Evolutionary conservation across 2,329 filamentous ascomycete genomes (phyloP).

Genomic region (Pestalotiopsis sp.): DNA sequence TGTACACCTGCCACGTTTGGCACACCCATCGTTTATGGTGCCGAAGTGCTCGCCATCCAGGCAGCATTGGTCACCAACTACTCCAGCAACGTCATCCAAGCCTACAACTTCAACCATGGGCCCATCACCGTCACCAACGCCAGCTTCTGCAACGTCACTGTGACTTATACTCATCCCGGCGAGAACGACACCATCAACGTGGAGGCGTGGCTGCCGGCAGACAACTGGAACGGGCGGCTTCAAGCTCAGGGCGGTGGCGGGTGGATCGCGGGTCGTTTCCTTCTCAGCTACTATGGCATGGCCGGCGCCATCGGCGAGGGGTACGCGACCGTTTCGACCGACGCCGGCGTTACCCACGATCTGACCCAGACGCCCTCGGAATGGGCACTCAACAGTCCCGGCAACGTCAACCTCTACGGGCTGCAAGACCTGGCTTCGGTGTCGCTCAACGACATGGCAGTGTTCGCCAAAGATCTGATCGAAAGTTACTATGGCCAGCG

Average conservation of each 20-base stretch:
- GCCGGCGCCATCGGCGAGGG: slow-evolving; percentile 24
- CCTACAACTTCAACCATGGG: slow-evolving; percentile 4
- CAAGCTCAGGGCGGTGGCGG: slow-evolving; percentile 35
- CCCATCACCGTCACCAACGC: neutral
- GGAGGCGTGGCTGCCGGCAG: neutral
- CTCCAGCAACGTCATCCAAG: neutral
- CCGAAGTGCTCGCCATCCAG: neutral
- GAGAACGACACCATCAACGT: slow-evolving; percentile 7
- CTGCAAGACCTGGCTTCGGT: slow-evolving; percentile 30
- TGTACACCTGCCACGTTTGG: neutral
- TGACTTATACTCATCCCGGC: slow-evolving; percentile 3
- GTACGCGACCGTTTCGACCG: slow-evolving; percentile 29
- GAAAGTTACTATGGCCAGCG: slow-evolving; percentile 36
- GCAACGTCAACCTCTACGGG: slow-evolving; percentile 28
- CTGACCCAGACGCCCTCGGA: slow-evolving; percentile 10
- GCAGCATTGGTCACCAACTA: neutral
- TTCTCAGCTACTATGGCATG: slow-evolving; percentile 21
- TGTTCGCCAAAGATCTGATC: neutral
- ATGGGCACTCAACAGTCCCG: slow-evolving; percentile 21
- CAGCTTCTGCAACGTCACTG: slow-evolving; percentile 8
- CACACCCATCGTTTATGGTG: neutral
- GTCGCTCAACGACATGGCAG: slow-evolving; percentile 25
- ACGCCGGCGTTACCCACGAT: slow-evolving; percentile 24
- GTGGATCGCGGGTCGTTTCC: slow-evolving; percentile 27
- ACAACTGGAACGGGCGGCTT: slow-evolving; percentile 33